These are phyloP conservation scores for Chaetomium olivaceum DNA, from an alignment of 2,329 filamentous ascomycete genomes.

Conservation along the genomic window DNA sequence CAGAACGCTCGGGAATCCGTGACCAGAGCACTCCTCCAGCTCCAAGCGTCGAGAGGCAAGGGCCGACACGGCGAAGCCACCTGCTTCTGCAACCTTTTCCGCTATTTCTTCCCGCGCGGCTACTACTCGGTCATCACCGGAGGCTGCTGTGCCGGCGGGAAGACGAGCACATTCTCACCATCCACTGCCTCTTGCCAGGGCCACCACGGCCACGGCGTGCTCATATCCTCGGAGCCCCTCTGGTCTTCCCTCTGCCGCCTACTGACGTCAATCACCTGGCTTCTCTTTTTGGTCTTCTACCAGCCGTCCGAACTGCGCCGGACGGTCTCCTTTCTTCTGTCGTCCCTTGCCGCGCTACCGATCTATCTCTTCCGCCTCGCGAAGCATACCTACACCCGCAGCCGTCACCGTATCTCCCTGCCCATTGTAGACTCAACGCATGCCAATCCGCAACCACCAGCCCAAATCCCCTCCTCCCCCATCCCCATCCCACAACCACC, in stretches of 20 bases:
- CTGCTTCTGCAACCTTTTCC: conserved; percentile 32
- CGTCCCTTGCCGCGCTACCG: conserved; percentile 9
- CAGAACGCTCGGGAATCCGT: conserved; percentile 13
- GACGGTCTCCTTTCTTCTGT: conserved; percentile 12
- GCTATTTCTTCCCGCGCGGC: conserved; percentile 21
- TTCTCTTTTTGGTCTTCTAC: conserved; percentile 27
- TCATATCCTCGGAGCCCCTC: conserved; percentile 7
- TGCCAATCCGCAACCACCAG: neutral
- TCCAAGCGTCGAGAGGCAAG: neutral
- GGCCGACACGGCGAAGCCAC: conserved; percentile 9
- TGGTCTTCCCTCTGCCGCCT: conserved; percentile 28
- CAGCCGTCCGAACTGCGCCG: conserved; percentile 26
- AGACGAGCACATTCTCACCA: neutral
- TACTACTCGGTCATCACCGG: conserved; percentile 21
- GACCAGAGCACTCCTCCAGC: conserved; percentile 12
- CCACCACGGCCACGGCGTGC: conserved; percentile 29
- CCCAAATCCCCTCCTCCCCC: too few relatives aligned
- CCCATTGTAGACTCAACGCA: neutral
- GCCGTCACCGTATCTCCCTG: neutral
- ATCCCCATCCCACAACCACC: neutral
- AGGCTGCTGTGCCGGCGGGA: conserved; percentile 23
- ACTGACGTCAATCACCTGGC: conserved; percentile 30
- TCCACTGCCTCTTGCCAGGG: conserved; percentile 15
- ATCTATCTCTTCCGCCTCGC: conserved; percentile 14
- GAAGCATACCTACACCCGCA: neutral